These are phyloP conservation scores for Septoria petroselini DNA, from an alignment of 2,329 filamentous ascomycete species.

Conservation along the genomic window DNA sequence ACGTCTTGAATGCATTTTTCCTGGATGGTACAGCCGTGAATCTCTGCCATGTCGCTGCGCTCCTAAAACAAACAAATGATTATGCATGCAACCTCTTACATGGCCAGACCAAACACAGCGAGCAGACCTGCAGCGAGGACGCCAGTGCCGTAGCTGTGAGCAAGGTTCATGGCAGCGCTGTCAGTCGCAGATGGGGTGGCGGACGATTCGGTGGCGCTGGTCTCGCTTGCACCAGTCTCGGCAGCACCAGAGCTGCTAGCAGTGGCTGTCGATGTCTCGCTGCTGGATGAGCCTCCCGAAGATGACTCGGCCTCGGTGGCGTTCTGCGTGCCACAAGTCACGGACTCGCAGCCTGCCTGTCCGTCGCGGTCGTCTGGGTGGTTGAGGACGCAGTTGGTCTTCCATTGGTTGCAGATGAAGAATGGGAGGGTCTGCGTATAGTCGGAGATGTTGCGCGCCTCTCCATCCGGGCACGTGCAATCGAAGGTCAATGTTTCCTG, in stretches of 20 bases:
- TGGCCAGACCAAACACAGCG: slow-evolving; percentile 55
- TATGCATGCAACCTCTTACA: slow-evolving; percentile 44
- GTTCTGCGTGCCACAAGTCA: slow-evolving; percentile 54
- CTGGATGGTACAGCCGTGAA: slow-evolving; percentile 11
- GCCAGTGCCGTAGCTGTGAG: slow-evolving; percentile 52
- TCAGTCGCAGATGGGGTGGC: slow-evolving; percentile 31
- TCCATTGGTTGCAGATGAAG: slow-evolving; percentile 58
- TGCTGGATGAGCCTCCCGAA: slow-evolving; percentile 7
- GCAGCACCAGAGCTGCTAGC: slow-evolving; percentile 28
- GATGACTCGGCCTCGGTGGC: slow-evolving; percentile 39
- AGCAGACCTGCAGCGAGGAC: slow-evolving; percentile 51
- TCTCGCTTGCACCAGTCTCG: slow-evolving; percentile 25
- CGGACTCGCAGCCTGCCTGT: slow-evolving; percentile 47
- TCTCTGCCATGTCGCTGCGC: slow-evolving; percentile 7
- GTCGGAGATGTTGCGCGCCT: slow-evolving; percentile 52
- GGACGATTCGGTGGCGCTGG: slow-evolving; percentile 34
- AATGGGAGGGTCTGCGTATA: slow-evolving; percentile 60
- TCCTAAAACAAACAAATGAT: slow-evolving; percentile 5
- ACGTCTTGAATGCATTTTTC: slow-evolving; percentile 14
- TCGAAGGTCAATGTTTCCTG: slow-evolving; percentile 51
- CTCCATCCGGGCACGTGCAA: slow-evolving; percentile 58
- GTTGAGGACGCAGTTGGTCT: slow-evolving; percentile 41
- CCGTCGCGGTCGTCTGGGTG: slow-evolving; percentile 41
- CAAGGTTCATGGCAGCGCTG: slow-evolving; percentile 44
- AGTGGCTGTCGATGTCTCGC: slow-evolving; percentile 29